Evolutionary conservation across 805 yeast genomes (phyloP).

Genomic region (Cyberlindnera maclurae): DNA sequence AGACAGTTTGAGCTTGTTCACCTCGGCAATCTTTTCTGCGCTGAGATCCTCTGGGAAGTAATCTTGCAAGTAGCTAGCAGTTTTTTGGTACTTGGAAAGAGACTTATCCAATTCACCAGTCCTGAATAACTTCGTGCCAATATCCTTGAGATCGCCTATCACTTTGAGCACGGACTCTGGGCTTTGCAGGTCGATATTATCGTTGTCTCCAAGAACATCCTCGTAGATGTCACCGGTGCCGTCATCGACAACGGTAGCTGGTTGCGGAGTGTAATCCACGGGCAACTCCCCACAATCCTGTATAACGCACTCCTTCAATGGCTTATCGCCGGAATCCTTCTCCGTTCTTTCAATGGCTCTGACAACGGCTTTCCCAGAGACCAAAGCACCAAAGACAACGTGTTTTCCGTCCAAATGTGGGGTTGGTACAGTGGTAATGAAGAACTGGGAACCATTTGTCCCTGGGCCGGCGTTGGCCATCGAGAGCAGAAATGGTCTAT

Average conservation of each 20-base stretch:
- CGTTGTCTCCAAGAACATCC: constrained; percentile 69
- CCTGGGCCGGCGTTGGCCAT: constrained; percentile 98
- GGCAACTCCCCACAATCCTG: constrained; percentile 75
- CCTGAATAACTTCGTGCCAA: constrained; percentile 75
- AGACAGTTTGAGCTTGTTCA: constrained; percentile 53
- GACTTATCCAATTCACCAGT: constrained; percentile 52
- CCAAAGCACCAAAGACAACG: constrained; percentile 89
- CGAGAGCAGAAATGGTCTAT: constrained; percentile 78
- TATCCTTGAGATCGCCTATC: constrained; percentile 55
- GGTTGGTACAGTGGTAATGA: constrained; percentile 85
- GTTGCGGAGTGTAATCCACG: constrained; percentile 43
- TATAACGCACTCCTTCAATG: constrained; percentile 62
- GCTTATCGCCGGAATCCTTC: constrained; percentile 64
- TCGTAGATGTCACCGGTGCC: constrained; percentile 84
- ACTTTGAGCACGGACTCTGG: constrained; percentile 67
- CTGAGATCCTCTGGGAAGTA: constrained; percentile 66
- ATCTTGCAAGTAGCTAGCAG: constrained; percentile 59
- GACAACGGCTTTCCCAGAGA: constrained; percentile 74
- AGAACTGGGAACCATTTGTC: constrained; percentile 95
- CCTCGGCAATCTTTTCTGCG: constrained; percentile 42
- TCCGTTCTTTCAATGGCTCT: constrained; percentile 68
- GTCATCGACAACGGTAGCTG: constrained; percentile 47
- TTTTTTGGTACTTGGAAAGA: constrained; percentile 63
- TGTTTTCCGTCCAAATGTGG: constrained; percentile 96
- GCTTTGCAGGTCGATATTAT: constrained; percentile 46